phyloP scores from a whole-genome alignment of 371 early-diverging fungal species.

The Mortierella sp. region DNA sequence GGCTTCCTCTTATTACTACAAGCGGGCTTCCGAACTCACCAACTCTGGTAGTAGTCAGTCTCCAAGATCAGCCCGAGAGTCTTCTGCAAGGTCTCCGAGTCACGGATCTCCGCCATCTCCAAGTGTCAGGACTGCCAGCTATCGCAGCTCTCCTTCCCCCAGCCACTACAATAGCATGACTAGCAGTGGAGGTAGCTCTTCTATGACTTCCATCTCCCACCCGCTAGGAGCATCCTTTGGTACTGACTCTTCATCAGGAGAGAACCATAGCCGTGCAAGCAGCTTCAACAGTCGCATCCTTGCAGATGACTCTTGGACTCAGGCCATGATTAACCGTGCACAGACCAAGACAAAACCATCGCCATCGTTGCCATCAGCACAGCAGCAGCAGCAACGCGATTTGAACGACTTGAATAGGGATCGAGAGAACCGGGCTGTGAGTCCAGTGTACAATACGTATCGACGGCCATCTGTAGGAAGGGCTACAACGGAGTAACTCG shows the following conservation, averaged over 20 bases:
- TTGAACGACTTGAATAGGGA: neutral
- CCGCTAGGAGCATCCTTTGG: neutral
- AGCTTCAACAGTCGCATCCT: constrained; percentile 13
- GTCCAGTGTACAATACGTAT: neutral
- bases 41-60: neutral
- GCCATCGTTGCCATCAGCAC: neutral
- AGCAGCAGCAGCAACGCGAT: neutral
- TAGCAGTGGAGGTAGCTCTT: neutral
- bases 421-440: too few relatives aligned
- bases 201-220: neutral
- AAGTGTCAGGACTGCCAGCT: neutral
- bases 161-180: neutral
- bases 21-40: constrained; percentile 17
- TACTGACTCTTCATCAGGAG: neutral
- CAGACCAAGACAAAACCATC: constrained; percentile 9
- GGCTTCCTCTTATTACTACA: constrained; percentile 21
- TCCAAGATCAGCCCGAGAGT: neutral
- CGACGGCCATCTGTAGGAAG: constrained; percentile 1
- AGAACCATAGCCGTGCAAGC: neutral
- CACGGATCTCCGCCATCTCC: constrained; percentile 18
- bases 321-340: constrained; percentile 40
- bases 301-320: constrained; percentile 40
- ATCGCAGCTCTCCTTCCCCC: constrained; percentile 13
- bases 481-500: constrained; percentile 2
- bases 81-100: neutral